phyloP scores from a whole-genome alignment of 257 asterid species.

The Gentiana straminea region DNA sequence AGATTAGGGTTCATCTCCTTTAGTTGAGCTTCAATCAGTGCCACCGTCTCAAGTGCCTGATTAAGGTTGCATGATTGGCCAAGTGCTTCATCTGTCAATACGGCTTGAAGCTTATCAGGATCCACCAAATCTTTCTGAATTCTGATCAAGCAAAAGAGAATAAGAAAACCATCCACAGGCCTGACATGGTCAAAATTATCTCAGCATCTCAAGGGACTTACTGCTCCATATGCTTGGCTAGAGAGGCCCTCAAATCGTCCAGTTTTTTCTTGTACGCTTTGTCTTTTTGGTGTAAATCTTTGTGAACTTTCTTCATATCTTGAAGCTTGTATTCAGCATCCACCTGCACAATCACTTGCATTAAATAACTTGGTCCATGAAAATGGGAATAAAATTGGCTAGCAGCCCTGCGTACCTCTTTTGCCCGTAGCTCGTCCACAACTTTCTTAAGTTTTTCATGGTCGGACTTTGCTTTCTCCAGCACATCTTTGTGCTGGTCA shows the following conservation, averaged over 20 bases:
- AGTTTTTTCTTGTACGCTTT: constrained; percentile 73
- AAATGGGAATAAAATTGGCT: constrained; percentile 3
- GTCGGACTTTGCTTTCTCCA: constrained; percentile 61
- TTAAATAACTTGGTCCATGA: constrained; percentile 1
- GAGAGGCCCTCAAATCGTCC: constrained; percentile 57
- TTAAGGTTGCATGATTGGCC: constrained; percentile 47
- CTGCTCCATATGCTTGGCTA: constrained; percentile 87
- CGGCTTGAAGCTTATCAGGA: constrained; percentile 65
- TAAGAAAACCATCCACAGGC: constrained; percentile 3
- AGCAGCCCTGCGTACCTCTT: constrained; percentile 49
- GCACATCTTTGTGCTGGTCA: constrained; percentile 57
- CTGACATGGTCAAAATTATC: background rate
- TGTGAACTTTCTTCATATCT: constrained; percentile 67
- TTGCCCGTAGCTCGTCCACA: constrained; percentile 76
- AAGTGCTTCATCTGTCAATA: constrained; percentile 53
- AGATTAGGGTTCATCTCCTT: constrained; percentile 96
- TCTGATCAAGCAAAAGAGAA: constrained; percentile 26
- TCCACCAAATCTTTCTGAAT: constrained; percentile 89
- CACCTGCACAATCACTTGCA: constrained; percentile 39
- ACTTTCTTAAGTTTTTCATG: constrained; percentile 71
- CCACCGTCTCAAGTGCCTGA: constrained; percentile 74
- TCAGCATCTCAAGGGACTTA: constrained; percentile 21
- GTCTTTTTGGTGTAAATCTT: constrained; percentile 62
- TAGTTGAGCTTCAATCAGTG: constrained; percentile 85
- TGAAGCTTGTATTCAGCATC: constrained; percentile 94